Conservation (phyloP, 768 basidiomycete species). For the Russula griseocarnosa region DNA sequence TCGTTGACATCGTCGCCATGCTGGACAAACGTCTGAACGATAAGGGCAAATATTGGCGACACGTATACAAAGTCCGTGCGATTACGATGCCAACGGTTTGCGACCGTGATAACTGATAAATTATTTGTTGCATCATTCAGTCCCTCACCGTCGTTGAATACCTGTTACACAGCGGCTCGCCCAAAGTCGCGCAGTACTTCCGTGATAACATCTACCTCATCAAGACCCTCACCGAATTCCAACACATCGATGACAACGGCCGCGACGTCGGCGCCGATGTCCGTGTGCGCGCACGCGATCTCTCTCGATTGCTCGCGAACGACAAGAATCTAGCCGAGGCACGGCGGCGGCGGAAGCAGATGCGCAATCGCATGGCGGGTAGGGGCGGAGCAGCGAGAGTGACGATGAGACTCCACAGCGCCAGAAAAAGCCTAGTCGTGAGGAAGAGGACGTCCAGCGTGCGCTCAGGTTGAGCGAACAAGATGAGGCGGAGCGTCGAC, state of each 20-base stretch:
- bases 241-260: slow-evolving; percentile 86
- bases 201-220: slow-evolving; percentile 92
- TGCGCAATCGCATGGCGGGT: slow-evolving; percentile 87
- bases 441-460: slow-evolving; percentile 73
- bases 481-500: slow-evolving; percentile 73
- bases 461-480: slow-evolving; percentile 88
- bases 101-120: background rate
- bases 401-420: slow-evolving; percentile 33
- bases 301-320: slow-evolving; percentile 86
- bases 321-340: slow-evolving; percentile 74
- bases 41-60: slow-evolving; percentile 99
- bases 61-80: slow-evolving; percentile 85
- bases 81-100: background rate
- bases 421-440: slow-evolving; percentile 35
- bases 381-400: slow-evolving; percentile 35
- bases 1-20: slow-evolving; percentile 98
- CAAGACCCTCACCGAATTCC: slow-evolving; percentile 98
- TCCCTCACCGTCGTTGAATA: slow-evolving; percentile 91
- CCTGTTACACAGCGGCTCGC: slow-evolving; percentile 87
- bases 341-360: slow-evolving; percentile 69
- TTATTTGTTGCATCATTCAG: slow-evolving; percentile 36
- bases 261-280: slow-evolving; percentile 95
- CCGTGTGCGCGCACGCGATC: slow-evolving; percentile 93
- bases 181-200: slow-evolving; percentile 96
- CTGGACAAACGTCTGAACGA: slow-evolving; percentile 95